These are phyloP conservation scores for Diaporthe humulicola DNA, from an alignment of 2,329 filamentous ascomycete species.

Conservation along the genomic window DNA sequence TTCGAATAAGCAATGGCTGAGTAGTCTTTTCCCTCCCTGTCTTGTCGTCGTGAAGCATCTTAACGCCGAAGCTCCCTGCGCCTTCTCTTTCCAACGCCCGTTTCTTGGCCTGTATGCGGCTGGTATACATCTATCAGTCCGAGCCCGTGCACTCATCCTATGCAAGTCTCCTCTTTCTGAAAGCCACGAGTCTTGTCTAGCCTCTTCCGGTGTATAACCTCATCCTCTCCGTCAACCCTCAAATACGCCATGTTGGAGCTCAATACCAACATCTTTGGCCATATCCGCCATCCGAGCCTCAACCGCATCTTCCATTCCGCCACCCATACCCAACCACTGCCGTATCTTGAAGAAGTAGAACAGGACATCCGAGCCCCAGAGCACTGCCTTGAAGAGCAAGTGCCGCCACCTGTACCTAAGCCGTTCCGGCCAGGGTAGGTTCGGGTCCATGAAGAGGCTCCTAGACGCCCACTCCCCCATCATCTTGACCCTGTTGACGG, in stretches of 20 bases:
- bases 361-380: conserved; percentile 81
- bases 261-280: conserved; percentile 91
- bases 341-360: conserved; percentile 86
- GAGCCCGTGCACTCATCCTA: background rate
- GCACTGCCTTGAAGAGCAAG: conserved; percentile 82
- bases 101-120: background rate
- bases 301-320: conserved; percentile 94
- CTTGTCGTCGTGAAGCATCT: background rate
- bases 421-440: conserved; percentile 73
- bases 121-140: background rate
- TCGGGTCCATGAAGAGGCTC: conserved; percentile 81
- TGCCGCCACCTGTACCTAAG: conserved; percentile 81
- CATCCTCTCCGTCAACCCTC: conserved; percentile 71
- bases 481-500: conserved; percentile 93
- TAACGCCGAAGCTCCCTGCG: conserved; percentile 10
- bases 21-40: background rate
- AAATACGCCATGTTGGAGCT: conserved; percentile 90
- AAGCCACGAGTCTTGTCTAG: conserved; percentile 10
- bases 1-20: background rate
- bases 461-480: conserved; percentile 91
- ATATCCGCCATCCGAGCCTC: conserved; percentile 89
- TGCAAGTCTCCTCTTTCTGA: background rate
- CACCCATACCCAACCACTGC: conserved; percentile 81
- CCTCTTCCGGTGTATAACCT: background rate
- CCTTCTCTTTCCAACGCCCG: conserved; percentile 13